Base-by-base conservation (phyloP, 2,329 filamentous ascomycete genomes). In the Verticillium klebahnii region DNA sequence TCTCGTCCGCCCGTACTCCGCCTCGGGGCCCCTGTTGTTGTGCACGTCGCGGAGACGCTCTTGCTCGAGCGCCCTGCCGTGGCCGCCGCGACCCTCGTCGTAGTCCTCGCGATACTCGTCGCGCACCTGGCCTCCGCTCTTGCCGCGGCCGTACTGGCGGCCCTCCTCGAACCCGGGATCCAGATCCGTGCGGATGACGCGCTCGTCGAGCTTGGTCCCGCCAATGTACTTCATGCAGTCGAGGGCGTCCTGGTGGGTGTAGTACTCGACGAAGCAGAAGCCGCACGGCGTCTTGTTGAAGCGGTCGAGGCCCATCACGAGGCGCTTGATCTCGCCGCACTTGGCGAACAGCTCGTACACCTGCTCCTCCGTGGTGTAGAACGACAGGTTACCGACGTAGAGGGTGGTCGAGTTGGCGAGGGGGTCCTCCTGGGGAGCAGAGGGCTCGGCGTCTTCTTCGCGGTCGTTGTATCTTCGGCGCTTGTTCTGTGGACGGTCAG, bases 231-330 rank as follows among this genome's bases (percentile, higher is more conserved):
- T 99, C 88, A 99, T 89, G 78, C 94, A 98, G 75, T 99, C 95
- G 58, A 99, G 84, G 9, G 95, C 95, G 75, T 99, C 95, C 73
- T 97, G 90, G 75, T 98, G 95, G 34, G 89, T 97, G 81, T 97
- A 98, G 80, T 99, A 99, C 78, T 99, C 95, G 71, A 99, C 95
- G 73, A 99, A 99, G 82, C 95, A 99, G 83, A 99, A 99, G 50
- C 95, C 95, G 77, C 95, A 99, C 1, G 95, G 95, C 0, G 95
- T 99, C 81, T 99, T 99, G 77, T 90, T 91, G 82, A 95, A 97
- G 62, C 95, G 90, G 75, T 99, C 95, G 59, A 99, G 87, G 58
- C 95, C 95, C 95, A 99, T 99, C 67, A 99, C 87, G 57, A 99
- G 86, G 32, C 95, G 91, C 80, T 99, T 99, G 78, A 99, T 96